These are phyloP conservation scores for Centella asiatica DNA, from an alignment of 129 eudicot species.

Conservation along the genomic window DNA sequence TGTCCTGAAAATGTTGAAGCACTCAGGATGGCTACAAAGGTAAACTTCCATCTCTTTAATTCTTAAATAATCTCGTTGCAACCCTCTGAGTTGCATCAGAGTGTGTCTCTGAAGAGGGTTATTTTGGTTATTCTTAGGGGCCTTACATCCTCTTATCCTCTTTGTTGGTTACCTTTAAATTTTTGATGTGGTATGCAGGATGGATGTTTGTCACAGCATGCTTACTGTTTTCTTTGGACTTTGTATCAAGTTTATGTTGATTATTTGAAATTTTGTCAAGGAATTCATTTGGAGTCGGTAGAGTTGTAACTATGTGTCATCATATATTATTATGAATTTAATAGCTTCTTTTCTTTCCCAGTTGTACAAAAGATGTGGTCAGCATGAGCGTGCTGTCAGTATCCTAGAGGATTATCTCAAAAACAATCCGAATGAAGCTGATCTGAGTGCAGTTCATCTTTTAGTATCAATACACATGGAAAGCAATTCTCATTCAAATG, in stretches of 20 bases:
- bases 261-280: background rate
- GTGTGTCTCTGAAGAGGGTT: too few species aligned
- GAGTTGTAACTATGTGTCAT: too few species aligned
- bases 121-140: too few species aligned
- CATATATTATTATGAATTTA: background rate
- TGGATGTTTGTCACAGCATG: background rate
- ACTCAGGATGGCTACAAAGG: conserved; percentile 61
- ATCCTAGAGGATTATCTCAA: conserved; percentile 60
- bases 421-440: conserved; percentile 40
- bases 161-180: too few species aligned
- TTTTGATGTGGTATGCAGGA: too few species aligned
- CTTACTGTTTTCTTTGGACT: background rate
- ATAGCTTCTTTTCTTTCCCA: conserved; percentile 26
- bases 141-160: too few species aligned
- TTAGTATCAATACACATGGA: conserved; percentile 60
- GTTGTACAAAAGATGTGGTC: conserved; percentile 65
- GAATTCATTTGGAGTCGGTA: background rate
- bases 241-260: background rate
- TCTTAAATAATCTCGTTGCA: too few species aligned
- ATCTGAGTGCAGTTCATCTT: conserved; percentile 45
- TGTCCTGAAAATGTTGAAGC: conserved; percentile 66
- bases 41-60: conserved; percentile 14
- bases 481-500: conserved; percentile 40
- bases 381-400: conserved; percentile 45
- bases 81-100: too few species aligned